Conservation (phyloP, 2,329 filamentous ascomycete genomes). For the Talaromyces sp. region DNA sequence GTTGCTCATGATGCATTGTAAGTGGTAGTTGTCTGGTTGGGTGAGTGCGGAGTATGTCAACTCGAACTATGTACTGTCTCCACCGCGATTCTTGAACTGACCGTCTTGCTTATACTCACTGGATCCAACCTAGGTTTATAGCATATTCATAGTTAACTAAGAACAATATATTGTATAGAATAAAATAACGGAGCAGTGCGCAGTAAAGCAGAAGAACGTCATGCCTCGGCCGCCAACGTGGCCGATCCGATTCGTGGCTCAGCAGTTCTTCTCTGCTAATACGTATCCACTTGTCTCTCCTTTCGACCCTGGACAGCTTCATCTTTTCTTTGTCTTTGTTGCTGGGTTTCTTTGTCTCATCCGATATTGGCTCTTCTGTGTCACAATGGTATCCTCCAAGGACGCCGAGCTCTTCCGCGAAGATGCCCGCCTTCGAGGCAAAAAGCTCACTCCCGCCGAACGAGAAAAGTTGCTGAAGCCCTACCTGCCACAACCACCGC, state of each 20-base stretch:
- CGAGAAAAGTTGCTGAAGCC: slow-evolving; percentile 49
- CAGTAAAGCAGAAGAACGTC: neutral
- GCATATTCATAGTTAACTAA: too few relatives aligned
- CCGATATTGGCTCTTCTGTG: neutral
- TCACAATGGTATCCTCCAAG: slow-evolving; percentile 29
- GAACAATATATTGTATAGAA: neutral
- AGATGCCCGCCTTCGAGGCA: slow-evolving; percentile 36
- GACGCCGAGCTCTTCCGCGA: slow-evolving; percentile 34
- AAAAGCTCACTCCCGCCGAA: slow-evolving; percentile 41
- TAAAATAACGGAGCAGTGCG: too few relatives aligned
- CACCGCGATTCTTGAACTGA: too few relatives aligned
- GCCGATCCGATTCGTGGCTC: neutral
- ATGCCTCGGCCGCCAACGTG: slow-evolving; percentile 3
- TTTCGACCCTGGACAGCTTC: neutral
- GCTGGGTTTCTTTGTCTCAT: neutral
- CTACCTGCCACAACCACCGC: slow-evolving; percentile 47
- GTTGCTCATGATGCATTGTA: neutral
- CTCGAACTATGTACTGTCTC: too few relatives aligned
- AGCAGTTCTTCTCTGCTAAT: too few relatives aligned
- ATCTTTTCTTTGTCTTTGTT: neutral
- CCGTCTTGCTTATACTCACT: too few relatives aligned
- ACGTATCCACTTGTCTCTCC: slow-evolving; percentile 2
- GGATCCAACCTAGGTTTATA: too few relatives aligned
- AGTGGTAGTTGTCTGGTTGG: too few relatives aligned
- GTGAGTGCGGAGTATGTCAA: too few relatives aligned